A percentile compares a stretch with the other conserved stretches of the same genome.
These are phyloP conservation scores for Kodamaea fungicola DNA, from an alignment of 1,139 yeast species.

Conservation along the genomic window DNA sequence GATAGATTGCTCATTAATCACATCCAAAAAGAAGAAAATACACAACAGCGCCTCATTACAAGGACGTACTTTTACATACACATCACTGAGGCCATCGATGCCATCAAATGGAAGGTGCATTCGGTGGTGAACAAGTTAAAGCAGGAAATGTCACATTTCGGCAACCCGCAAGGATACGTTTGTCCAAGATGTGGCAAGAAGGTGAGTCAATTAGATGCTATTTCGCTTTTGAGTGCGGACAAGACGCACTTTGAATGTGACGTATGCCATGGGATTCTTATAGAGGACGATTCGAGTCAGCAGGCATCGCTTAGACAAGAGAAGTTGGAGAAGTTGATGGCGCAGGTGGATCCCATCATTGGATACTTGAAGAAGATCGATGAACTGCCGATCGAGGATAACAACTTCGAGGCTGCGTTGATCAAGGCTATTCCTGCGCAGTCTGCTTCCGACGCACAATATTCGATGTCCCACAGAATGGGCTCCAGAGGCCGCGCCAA, in stretches of 20 bases:
- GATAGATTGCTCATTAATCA: conserved; percentile 70
- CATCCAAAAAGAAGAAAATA: conserved; percentile 77
- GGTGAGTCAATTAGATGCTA: conserved; percentile 84
- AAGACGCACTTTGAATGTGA: conserved; percentile 81
- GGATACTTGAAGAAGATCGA: conserved; percentile 81
- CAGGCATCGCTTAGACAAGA: conserved; percentile 82
- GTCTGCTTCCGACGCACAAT: conserved; percentile 61
- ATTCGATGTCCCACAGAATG: conserved; percentile 44
- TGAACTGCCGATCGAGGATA: conserved; percentile 80
- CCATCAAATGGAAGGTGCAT: conserved; percentile 95
- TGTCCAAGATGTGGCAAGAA: conserved; percentile 84
- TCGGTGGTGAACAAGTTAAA: conserved; percentile 74
- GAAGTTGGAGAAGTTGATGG: conserved; percentile 78
- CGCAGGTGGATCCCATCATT: conserved; percentile 85
- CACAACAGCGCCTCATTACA: conserved; percentile 60
- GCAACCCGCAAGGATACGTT: conserved; percentile 90
- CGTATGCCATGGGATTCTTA: conserved; percentile 68
- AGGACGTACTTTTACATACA: conserved; percentile 86
- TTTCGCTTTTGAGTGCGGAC: conserved; percentile 75
- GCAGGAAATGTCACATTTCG: conserved; percentile 74
- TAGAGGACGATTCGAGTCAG: conserved; percentile 86
- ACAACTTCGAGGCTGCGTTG: conserved; percentile 78
- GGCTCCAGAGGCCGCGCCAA: conserved; percentile 22
- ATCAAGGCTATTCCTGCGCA: conserved; percentile 82
- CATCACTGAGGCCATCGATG: conserved; percentile 89